phyloP scores from a whole-genome alignment of 345 rosid genomes.

The Aquilaria malaccensis region DNA sequence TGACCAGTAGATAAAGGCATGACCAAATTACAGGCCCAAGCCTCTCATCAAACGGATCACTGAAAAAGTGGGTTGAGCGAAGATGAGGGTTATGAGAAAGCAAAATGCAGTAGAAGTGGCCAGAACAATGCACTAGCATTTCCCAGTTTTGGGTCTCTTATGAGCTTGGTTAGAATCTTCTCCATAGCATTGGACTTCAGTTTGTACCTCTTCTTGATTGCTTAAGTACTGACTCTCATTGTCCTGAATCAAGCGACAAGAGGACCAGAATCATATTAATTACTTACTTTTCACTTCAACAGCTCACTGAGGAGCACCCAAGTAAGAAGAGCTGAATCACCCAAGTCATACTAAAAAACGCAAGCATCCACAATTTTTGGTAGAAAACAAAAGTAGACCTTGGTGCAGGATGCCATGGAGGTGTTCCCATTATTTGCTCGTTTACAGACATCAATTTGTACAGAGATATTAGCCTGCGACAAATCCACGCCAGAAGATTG shows the following conservation, averaged over 20 bases:
- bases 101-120: constrained; percentile 4
- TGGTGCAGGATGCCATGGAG: constrained; percentile 26
- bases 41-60: neutral
- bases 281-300: too few relatives aligned
- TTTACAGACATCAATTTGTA: constrained; percentile 58
- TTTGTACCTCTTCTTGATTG: constrained; percentile 29
- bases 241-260: constrained; percentile 23
- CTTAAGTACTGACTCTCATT: constrained; percentile 20
- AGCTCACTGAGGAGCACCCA: too few relatives aligned
- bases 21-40: constrained; percentile 13
- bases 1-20: constrained; percentile 5
- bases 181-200: constrained; percentile 21
- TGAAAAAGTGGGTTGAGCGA: neutral
- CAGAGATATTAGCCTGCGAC: constrained; percentile 54
- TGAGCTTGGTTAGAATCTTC: constrained; percentile 32
- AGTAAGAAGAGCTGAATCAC: too few relatives aligned
- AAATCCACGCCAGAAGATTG: constrained; percentile 65
- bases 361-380: neutral
- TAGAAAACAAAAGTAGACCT: constrained; percentile 31
- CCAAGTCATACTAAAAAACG: too few relatives aligned
- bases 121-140: constrained; percentile 18
- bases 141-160: constrained; percentile 41
- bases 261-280: too few relatives aligned
- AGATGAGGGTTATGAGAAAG: constrained; percentile 11
- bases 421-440: constrained; percentile 19